Evolutionary conservation across 2,329 filamentous ascomycete genomes (phyloP).

Genomic region (Diaporthe sp.): DNA sequence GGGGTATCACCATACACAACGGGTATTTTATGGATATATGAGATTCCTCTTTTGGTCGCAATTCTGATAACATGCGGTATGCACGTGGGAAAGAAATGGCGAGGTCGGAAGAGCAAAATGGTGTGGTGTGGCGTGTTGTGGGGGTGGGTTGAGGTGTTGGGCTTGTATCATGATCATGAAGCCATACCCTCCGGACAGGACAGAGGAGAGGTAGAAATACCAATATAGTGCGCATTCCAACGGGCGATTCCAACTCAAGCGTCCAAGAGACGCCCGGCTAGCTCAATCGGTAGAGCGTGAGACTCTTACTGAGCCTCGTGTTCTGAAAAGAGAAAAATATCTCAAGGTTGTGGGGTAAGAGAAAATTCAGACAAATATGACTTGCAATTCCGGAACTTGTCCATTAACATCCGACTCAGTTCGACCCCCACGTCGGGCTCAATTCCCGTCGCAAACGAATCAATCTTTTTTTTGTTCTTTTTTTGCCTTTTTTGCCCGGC

Average conservation of each 20-base stretch:
- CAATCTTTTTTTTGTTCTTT: slow-evolving; percentile 23
- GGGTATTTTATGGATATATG: too few relatives aligned
- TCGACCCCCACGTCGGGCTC: slow-evolving; percentile 42
- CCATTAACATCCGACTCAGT: slow-evolving; percentile 29
- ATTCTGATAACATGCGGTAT: neutral
- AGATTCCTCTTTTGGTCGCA: neutral
- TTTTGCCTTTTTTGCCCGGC: neutral
- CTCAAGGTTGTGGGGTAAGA: slow-evolving; percentile 31
- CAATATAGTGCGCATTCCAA: neutral
- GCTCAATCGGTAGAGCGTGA: slow-evolving; percentile 80
- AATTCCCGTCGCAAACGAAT: slow-evolving; percentile 37
- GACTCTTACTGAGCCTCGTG: slow-evolving; percentile 64
- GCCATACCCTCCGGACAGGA: neutral
- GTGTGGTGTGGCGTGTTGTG: too few relatives aligned
- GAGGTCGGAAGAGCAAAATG: neutral
- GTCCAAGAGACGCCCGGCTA: slow-evolving; percentile 58
- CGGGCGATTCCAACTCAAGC: slow-evolving; percentile 10
- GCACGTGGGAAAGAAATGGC: neutral
- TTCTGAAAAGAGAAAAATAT: slow-evolving; percentile 12
- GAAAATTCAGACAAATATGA: neutral
- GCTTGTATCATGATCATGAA: neutral
- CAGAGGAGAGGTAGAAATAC: too few relatives aligned
- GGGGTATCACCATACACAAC: neutral
- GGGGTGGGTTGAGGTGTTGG: neutral
- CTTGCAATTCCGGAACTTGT: neutral